Conservation (phyloP, 2,329 filamentous ascomycete genomes). For the Tolypocladium endophyticum region DNA sequence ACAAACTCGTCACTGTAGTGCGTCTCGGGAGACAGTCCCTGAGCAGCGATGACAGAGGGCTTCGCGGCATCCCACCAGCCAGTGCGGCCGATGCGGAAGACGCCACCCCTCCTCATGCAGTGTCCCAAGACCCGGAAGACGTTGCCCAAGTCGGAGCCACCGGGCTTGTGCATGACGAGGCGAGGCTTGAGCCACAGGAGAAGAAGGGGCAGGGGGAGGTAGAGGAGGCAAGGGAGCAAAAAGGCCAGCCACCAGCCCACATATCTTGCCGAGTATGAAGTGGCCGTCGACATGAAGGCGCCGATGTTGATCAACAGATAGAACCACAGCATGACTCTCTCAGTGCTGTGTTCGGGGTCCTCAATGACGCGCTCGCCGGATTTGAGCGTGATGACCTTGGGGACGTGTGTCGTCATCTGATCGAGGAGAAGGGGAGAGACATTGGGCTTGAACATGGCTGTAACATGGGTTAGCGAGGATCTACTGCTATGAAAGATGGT, state of each 20-base stretch:
- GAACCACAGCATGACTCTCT: conserved; percentile 58
- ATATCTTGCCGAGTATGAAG: conserved; percentile 41
- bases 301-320: conserved; percentile 46
- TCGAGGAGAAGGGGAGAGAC: conserved; percentile 59
- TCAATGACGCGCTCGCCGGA: conserved; percentile 56
- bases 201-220: conserved; percentile 47
- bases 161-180: conserved; percentile 46
- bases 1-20: conserved; percentile 55
- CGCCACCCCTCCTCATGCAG: conserved; percentile 39
- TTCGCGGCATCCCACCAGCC: conserved; percentile 50
- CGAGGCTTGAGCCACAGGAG: conserved; percentile 45
- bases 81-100: conserved; percentile 41
- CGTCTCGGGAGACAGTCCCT: conserved; percentile 37
- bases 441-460: conserved; percentile 57
- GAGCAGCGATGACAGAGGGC: conserved; percentile 37
- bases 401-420: conserved; percentile 46
- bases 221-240: conserved; percentile 38
- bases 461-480: neutral
- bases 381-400: conserved; percentile 19
- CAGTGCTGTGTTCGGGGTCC: conserved; percentile 55
- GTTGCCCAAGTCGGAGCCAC: conserved; percentile 54
- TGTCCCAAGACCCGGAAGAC: conserved; percentile 44
- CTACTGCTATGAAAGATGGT: neutral
- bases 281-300: conserved; percentile 39
- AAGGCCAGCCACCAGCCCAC: conserved; percentile 39